Evolutionary conservation across 805 yeast species (phyloP).

Genomic region (Suhomyces kilbournensis): DNA sequence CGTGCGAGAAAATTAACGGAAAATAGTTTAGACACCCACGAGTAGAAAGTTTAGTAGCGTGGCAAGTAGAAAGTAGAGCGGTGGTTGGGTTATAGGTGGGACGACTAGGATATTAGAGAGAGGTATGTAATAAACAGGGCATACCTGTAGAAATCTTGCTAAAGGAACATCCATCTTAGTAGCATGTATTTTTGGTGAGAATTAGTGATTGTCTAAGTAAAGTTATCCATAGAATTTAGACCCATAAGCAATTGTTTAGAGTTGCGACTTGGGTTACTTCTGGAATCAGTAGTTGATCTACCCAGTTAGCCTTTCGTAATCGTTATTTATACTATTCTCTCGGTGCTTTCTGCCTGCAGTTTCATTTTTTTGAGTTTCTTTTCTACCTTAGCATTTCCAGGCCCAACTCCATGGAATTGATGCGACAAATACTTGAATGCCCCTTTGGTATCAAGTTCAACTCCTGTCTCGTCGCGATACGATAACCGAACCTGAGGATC

Average conservation of each 20-base stretch:
- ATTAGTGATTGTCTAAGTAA: neutral
- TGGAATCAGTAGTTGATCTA: no score
- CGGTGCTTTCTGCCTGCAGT: constrained; percentile 4
- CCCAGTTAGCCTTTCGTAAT: no score
- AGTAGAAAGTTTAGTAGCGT: no score
- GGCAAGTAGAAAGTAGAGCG: no score
- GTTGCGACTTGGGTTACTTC: no score
- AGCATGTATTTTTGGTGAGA: neutral
- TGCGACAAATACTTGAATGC: constrained; percentile 79
- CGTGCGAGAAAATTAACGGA: neutral
- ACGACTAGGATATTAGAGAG: no score
- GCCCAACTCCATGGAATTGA: constrained; percentile 65
- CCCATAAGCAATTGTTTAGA: no score
- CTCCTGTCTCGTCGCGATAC: constrained; percentile 66
- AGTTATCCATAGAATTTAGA: neutral
- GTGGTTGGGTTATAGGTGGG: no score
- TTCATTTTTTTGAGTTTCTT: constrained; percentile 10
- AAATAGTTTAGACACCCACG: no score
- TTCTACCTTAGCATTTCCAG: constrained; percentile 15
- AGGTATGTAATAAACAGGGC: no score
- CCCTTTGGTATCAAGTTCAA: constrained; percentile 55
- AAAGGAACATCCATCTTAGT: no score
- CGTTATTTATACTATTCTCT: neutral
- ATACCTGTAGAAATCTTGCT: no score
- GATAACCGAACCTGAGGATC: constrained; percentile 50